Conservation (phyloP, 2,329 filamentous ascomycete genomes). For the Blumeriella jaapii region DNA sequence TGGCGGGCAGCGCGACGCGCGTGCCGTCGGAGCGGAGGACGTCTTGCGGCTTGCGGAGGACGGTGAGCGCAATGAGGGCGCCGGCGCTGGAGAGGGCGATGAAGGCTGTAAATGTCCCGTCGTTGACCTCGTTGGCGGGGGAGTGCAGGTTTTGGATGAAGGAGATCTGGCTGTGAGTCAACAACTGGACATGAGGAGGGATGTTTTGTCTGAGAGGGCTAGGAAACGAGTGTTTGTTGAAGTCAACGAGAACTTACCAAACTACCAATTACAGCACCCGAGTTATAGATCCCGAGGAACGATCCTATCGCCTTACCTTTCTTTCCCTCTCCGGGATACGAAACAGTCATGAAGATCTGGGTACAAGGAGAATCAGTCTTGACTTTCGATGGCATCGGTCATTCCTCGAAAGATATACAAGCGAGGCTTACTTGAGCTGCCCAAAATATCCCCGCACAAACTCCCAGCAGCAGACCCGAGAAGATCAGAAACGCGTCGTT, state of each 20-base stretch:
- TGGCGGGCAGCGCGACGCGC: constrained; percentile 72
- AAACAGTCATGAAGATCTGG: constrained; percentile 76
- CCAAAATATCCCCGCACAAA: constrained; percentile 69
- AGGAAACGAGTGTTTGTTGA: too few relatives aligned
- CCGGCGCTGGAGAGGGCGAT: constrained; percentile 26
- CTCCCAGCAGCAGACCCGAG: constrained; percentile 59
- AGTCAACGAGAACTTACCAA: neutral
- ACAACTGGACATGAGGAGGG: neutral
- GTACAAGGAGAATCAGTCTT: constrained; percentile 29
- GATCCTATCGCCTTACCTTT: constrained; percentile 80
- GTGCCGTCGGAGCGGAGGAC: constrained; percentile 67
- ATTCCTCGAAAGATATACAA: neutral
- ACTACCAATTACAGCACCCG: constrained; percentile 9
- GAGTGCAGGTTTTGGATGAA: constrained; percentile 58
- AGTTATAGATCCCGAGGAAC: constrained; percentile 30
- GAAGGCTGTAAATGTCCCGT: constrained; percentile 10
- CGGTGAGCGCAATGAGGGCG: constrained; percentile 52
- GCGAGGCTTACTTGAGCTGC: constrained; percentile 20
- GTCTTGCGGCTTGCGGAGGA: constrained; percentile 57
- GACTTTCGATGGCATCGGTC: constrained; percentile 19
- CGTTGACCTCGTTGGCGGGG: constrained; percentile 23
- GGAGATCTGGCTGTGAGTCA: constrained; percentile 20
- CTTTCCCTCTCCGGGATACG: constrained; percentile 64
- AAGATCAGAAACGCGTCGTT: constrained; percentile 55
- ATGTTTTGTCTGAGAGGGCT: neutral